These are phyloP conservation scores for Geranomyces variabilis DNA, from an alignment of 192 early-diverging fungal species.

Conservation along the genomic window DNA sequence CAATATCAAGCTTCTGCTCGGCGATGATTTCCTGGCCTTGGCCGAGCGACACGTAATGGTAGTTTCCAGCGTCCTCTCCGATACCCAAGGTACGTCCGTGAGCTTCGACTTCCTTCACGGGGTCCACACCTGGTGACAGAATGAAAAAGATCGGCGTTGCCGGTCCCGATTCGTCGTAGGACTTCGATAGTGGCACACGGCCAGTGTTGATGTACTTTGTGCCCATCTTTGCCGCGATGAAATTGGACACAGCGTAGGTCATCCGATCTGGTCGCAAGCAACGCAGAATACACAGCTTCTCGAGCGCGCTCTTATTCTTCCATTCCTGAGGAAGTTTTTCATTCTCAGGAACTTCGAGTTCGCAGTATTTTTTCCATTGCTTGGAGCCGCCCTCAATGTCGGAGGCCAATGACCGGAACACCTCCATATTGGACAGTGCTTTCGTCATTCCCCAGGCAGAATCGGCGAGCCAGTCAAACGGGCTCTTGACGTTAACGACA, in stretches of 20 bases:
- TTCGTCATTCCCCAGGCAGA: slow-evolving; percentile 63
- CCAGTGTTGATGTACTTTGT: slow-evolving; percentile 57
- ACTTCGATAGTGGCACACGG: slow-evolving; percentile 55
- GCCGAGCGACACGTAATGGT: slow-evolving; percentile 71
- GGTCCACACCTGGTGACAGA: slow-evolving; percentile 70
- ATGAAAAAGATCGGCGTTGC: slow-evolving; percentile 71
- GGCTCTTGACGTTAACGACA: slow-evolving; percentile 51
- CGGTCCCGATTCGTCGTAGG: slow-evolving; percentile 59
- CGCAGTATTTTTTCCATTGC: slow-evolving; percentile 73
- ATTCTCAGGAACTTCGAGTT: slow-evolving; percentile 65
- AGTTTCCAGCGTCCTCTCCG: slow-evolving; percentile 62
- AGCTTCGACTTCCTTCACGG: slow-evolving; percentile 70
- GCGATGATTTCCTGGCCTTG: slow-evolving; percentile 73
- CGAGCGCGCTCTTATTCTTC: slow-evolving; percentile 67
- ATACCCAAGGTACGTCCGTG: slow-evolving; percentile 54
- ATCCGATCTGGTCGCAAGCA: slow-evolving; percentile 67
- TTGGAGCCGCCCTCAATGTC: slow-evolving; percentile 70
- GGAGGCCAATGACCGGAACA: slow-evolving; percentile 57
- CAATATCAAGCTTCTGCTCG: slow-evolving; percentile 65
- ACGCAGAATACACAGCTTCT: slow-evolving; percentile 67
- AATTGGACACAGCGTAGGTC: slow-evolving; percentile 66
- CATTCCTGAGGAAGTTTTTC: slow-evolving; percentile 72
- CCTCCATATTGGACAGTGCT: slow-evolving; percentile 60
- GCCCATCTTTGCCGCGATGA: slow-evolving; percentile 64
- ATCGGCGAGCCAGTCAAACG: slow-evolving; percentile 62